Base-by-base conservation (phyloP, 2,329 filamentous ascomycete genomes). In the Hypoxylon sp. region DNA sequence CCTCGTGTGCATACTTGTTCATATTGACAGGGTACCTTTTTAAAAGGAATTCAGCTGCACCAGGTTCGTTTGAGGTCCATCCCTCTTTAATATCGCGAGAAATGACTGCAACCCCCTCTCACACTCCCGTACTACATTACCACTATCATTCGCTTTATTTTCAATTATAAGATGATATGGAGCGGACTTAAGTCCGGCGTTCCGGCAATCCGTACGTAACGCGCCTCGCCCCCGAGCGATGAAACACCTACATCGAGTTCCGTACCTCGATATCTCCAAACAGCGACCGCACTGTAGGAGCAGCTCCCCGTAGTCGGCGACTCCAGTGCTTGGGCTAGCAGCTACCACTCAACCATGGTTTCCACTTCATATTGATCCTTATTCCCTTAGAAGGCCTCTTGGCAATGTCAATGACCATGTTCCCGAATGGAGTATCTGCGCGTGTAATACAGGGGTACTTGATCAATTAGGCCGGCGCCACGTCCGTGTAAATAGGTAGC, bases 281-380 rank as follows among this genome's bases (percentile, higher is more conserved):
- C 19, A 41, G 41, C 55, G 23, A 48, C 12, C 8, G 29, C 9
- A 30, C 52, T 19, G 29, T 6, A 9, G 0, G 11, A 9, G 30
- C 30, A 34, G n/a, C 12, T 12, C 30, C 30, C 11, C 11, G 9
- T 4, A 2, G 41, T 63, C 16, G 39, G 57, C 63, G 32, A 14
- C 34, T 63, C 39, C 19, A 34, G 30, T 51, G 59, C 2, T 39
- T 69, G 8, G 65, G 63, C 9, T 68, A 70, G 48, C 56, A 56
- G 9, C n/a, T 16, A 41, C n/a, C 8, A 14, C 16, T 41, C 37
- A n/a, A 11, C 9, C 8, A 9, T 19, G 16, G 16, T 11, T 21
- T 21, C n/a, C 37, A 9, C 16, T 3, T n/a, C 34, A 39, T 39
- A 7, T 16, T n/a, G 34, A 16, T 39, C 2, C n/a, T 3, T 16